Percentiles rank a stretch among this genome's conserved stretches.
phyloP scores from a whole-genome alignment of 163 green algal genomes.

The Trebouxiophyceae sp. region DNA sequence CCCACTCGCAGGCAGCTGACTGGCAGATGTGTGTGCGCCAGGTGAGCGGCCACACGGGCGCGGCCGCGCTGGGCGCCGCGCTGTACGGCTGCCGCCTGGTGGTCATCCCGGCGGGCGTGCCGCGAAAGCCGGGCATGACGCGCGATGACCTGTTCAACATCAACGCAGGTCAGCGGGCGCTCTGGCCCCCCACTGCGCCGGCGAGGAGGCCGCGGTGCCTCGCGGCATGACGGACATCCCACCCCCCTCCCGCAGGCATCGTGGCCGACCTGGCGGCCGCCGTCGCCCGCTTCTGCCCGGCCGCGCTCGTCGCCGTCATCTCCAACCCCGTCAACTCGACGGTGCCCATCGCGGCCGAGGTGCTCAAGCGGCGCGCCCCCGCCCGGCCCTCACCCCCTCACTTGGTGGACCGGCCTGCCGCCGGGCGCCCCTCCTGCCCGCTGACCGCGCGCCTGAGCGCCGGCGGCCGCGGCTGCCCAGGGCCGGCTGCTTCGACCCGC shows the following conservation, averaged over 20 bases:
- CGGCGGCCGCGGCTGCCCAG: no score
- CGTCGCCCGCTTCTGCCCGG: slow-evolving; percentile 69
- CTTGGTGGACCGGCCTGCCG: no score
- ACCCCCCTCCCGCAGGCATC: slow-evolving; percentile 37
- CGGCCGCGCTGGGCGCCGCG: slow-evolving; percentile 38
- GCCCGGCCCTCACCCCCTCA: background rate
- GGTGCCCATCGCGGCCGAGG: slow-evolving; percentile 84
- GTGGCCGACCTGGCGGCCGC: slow-evolving; percentile 72
- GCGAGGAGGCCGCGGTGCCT: no score
- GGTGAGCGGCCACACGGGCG: slow-evolving; percentile 7
- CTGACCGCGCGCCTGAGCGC: no score
- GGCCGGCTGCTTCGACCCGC: slow-evolving; percentile 42
- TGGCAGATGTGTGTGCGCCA: no score
- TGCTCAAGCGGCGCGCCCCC: slow-evolving; percentile 45
- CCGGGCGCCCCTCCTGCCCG: no score
- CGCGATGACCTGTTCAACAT: slow-evolving; percentile 97
- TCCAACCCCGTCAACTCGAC: slow-evolving; percentile 95
- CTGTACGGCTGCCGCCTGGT: slow-evolving; percentile 83
- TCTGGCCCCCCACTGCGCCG: no score
- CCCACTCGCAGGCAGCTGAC: no score
- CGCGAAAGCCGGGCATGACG: slow-evolving; percentile 98
- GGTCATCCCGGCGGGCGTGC: slow-evolving; percentile 95
- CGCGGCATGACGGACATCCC: no score
- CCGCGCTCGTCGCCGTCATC: slow-evolving; percentile 81
- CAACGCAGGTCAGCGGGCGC: slow-evolving; percentile 20